Percentiles rank a stretch among this genome's conserved stretches.
Conservation (phyloP, 768 basidiomycete species). For the Suillus discolor region DNA sequence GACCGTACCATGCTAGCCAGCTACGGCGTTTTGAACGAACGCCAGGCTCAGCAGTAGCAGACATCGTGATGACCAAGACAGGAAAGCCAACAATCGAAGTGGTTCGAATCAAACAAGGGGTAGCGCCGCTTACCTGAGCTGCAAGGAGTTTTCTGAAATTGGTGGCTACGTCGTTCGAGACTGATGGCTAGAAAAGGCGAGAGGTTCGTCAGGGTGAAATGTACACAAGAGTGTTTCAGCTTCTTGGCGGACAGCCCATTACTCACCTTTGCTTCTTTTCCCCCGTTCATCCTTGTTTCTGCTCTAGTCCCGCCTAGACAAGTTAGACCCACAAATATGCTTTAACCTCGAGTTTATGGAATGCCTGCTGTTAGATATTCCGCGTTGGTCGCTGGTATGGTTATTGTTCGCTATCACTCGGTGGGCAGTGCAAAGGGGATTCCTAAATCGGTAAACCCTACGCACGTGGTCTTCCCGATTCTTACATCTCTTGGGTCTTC, state of each 20-base stretch:
- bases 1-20: constrained; percentile 31
- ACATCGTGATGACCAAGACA: constrained; percentile 17
- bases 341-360: background rate
- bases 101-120: constrained; percentile 19
- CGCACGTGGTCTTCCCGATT: background rate
- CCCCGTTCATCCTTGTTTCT: constrained; percentile 24
- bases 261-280: constrained; percentile 34
- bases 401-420: background rate
- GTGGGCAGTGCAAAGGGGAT: background rate
- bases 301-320: background rate
- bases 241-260: constrained; percentile 27
- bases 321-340: background rate
- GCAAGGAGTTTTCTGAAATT: constrained; percentile 22
- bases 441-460: background rate
- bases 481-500: background rate
- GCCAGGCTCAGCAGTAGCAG: constrained; percentile 8
- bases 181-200: constrained; percentile 28
- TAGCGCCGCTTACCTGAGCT: constrained; percentile 33
- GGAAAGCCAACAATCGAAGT: constrained; percentile 13
- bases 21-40: constrained; percentile 25
- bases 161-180: constrained; percentile 34
- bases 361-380: background rate
- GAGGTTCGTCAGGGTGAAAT: constrained; percentile 15
- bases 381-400: background rate
- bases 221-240: background rate